Conservation (phyloP, 2,329 filamentous ascomycete genomes). For the Diaporthe vaccinii region DNA sequence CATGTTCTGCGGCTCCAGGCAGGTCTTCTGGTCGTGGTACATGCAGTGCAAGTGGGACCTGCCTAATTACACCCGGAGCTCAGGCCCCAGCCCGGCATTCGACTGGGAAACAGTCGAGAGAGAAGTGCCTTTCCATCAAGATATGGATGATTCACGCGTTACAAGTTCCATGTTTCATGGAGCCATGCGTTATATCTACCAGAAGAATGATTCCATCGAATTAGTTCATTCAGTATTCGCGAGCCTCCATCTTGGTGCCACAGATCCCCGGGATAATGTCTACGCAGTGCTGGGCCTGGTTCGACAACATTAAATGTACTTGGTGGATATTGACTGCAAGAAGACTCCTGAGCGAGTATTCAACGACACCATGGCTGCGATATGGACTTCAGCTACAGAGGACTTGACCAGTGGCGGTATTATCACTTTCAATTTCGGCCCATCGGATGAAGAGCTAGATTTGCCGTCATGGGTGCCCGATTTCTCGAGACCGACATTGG, state of each 20-base stretch:
- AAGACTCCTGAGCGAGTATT: not conserved
- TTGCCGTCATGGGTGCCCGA: not conserved
- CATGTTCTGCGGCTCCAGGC: not conserved
- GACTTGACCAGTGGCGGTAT: not conserved
- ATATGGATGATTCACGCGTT: not conserved
- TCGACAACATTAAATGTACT: not conserved
- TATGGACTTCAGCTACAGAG: not conserved
- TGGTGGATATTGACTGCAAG: not conserved
- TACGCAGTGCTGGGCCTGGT: not conserved
- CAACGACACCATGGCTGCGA: not conserved
- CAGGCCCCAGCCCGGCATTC: too few species aligned
- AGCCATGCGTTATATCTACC: accelerated
- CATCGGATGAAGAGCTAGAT: not conserved
- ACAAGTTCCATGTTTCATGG: not conserved
- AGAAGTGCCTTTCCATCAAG: not conserved
- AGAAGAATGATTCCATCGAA: not conserved
- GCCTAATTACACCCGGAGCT: not conserved
- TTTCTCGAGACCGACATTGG: not conserved
- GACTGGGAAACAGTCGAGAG: not conserved
- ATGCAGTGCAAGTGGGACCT: not conserved
- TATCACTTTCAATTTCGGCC: not conserved
- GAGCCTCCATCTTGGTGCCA: not conserved
- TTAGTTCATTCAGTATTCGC: accelerated
- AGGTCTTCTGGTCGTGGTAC: not conserved
- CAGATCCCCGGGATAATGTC: not conserved